Evolutionary conservation across 2,329 filamentous ascomycete genomes (phyloP).

Genomic region (Gaeumannomyces tritici): DNA sequence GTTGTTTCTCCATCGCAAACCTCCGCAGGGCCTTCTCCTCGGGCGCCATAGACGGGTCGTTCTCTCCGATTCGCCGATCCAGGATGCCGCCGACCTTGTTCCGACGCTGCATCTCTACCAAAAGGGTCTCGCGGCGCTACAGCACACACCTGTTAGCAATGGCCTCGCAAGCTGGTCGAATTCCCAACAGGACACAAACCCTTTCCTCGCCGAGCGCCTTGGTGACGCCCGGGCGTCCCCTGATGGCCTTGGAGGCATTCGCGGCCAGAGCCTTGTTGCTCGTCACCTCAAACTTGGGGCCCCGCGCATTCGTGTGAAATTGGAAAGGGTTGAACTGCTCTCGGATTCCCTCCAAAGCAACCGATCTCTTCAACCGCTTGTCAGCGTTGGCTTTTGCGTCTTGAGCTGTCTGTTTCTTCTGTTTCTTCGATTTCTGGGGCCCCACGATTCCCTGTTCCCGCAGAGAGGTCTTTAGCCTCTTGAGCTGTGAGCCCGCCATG

Average conservation of each 20-base stretch:
- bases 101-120: slow-evolving; percentile 81
- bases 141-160: background rate
- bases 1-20: slow-evolving; percentile 81
- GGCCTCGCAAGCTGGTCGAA: background rate
- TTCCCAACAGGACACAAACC: slow-evolving; percentile 33
- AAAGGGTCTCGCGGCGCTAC: slow-evolving; percentile 67
- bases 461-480: slow-evolving; percentile 86
- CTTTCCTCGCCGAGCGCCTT: slow-evolving; percentile 82
- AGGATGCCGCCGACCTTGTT: slow-evolving; percentile 90
- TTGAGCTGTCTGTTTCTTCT: slow-evolving; percentile 66
- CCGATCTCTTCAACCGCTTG: slow-evolving; percentile 66
- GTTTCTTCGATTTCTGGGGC: slow-evolving; percentile 91
- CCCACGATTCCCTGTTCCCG: slow-evolving; percentile 83
- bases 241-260: slow-evolving; percentile 46
- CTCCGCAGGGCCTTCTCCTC: slow-evolving; percentile 88
- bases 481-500: slow-evolving; percentile 95
- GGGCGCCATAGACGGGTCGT: slow-evolving; percentile 85
- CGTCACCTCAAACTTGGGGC: slow-evolving; percentile 78
- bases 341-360: slow-evolving; percentile 75
- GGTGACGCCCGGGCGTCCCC: slow-evolving; percentile 71
- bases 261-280: slow-evolving; percentile 48
- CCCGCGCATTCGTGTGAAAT: slow-evolving; percentile 68
- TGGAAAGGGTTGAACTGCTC: slow-evolving; percentile 99
- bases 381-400: slow-evolving; percentile 56
- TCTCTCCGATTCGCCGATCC: slow-evolving; percentile 91